Evolutionary conservation across 75 land plant genomes (phyloP).

Genomic region (Cryptomeria japonica): DNA sequence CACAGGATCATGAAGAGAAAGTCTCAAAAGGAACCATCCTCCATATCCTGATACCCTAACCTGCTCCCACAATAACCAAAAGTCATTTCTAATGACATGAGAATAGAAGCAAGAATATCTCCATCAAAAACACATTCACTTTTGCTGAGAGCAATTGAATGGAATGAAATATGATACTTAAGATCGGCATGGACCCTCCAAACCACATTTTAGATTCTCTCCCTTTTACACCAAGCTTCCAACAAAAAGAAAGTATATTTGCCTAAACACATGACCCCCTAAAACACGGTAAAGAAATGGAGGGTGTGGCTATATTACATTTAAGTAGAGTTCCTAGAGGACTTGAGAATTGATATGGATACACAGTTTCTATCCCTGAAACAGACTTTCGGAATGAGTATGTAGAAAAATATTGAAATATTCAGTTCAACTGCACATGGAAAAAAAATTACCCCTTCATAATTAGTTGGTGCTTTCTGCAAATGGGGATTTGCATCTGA

Average conservation of each 20-base stretch:
- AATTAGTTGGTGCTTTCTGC: constrained; percentile 83
- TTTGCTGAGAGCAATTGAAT: not conserved
- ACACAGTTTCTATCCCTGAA: not conserved
- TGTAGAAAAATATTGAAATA: not conserved
- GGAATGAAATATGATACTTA: not conserved
- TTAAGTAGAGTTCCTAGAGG: too few relatives aligned
- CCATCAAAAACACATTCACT: not conserved
- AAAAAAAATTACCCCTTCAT: constrained; percentile 81
- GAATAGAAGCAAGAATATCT: not conserved
- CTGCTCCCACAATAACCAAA: constrained; percentile 32
- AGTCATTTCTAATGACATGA: not conserved
- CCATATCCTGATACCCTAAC: constrained; percentile 95
- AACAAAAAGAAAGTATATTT: too few relatives aligned
- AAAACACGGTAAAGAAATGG: too few relatives aligned
- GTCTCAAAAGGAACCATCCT: constrained; percentile 97
- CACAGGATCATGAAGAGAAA: constrained; percentile 97
- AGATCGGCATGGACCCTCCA: not conserved
- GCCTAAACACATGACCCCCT: too few relatives aligned
- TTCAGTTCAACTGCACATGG: constrained; percentile 6
- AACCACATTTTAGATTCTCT: not conserved
- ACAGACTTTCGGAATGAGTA: not conserved
- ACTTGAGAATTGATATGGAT: too few relatives aligned
- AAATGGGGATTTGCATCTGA: constrained; percentile 57
- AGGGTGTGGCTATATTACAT: too few relatives aligned
- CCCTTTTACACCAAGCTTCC: not conserved